Evolutionary conservation across 345 rosid species (phyloP).

Genomic region (Camelina laxa): DNA sequence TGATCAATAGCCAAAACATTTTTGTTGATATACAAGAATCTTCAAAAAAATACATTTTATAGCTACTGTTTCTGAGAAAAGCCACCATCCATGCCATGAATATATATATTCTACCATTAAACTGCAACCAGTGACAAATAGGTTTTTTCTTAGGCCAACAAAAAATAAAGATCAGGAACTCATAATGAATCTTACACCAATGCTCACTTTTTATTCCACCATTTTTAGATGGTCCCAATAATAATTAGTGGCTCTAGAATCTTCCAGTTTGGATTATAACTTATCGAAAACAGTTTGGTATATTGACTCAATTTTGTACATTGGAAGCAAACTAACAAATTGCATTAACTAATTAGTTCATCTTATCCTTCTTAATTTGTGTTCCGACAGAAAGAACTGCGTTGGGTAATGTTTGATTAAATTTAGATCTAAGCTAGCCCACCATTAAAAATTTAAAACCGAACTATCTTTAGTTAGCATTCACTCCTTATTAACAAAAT

Average conservation of each 20-base stretch:
- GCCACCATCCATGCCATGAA: too few species aligned
- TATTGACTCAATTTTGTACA: slow-evolving; percentile 5
- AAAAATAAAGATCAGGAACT: background rate
- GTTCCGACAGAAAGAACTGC: background rate
- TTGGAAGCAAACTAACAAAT: background rate
- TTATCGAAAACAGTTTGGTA: slow-evolving; percentile 34
- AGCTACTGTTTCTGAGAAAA: background rate
- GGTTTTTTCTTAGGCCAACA: too few species aligned
- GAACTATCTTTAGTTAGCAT: slow-evolving; percentile 5
- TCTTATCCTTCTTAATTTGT: slow-evolving; percentile 4
- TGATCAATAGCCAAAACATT: background rate
- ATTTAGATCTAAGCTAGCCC: background rate
- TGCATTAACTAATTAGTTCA: background rate
- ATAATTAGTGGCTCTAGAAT: slow-evolving; percentile 24
- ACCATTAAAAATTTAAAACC: background rate
- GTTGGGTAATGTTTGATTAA: background rate
- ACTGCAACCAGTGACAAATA: background rate
- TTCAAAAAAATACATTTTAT: too few species aligned
- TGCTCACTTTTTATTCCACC: slow-evolving; percentile 30
- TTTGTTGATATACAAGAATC: background rate
- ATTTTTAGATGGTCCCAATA: slow-evolving; percentile 24
- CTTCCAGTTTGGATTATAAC: slow-evolving; percentile 15
- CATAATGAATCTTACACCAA: slow-evolving; percentile 20
- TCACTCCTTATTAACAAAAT: slow-evolving; percentile 7
- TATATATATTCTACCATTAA: background rate